Base-by-base conservation (phyloP, 805 yeast species). In the Ogataea glucozyma region DNA sequence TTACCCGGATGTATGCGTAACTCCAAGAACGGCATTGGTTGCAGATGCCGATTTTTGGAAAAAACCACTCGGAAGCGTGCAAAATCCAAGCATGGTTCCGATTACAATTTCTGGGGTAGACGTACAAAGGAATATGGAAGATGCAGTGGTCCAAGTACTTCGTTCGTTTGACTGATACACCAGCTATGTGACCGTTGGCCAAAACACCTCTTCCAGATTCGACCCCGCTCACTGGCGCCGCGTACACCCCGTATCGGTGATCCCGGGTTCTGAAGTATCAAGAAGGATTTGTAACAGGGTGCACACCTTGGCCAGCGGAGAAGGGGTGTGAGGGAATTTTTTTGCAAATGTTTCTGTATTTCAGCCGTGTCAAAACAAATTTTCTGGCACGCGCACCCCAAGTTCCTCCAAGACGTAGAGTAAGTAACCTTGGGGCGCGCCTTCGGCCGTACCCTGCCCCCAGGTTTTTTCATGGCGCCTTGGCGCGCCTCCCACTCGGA, bases 1-100 rank as follows among this genome's bases (percentile, higher is more conserved):
- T 30, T 30, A 29, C 41, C 34, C 41, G 41, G 41, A 13, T 7
- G 7, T n/a, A 10, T 10, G 26, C 4, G 30, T 48, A 49, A 49
- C 43, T 34, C 44, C 47, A 44, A 38, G 33, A 41, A 24, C 50
- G 50, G 53, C 34, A 49, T 49, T 49, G 53, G 53, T 41, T 41
- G 23, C 18, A 46, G 44, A 41, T 38, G 29, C 38, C 38, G 38
- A n/a, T n/a, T n/a, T n/a, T n/a, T 16, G 21, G 20, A 22, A 22
- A 23, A 34, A 34, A 34, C 38, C 38, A 24, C 27, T 23, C 38
- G 20, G 22, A 17, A 14, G 29, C 13, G 21, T 20, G n/a, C 13
- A 24, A 23, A 21, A n/a, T n/a, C 26, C 12, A 34, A 34, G 38
- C 38, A 23, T 6, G 22, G n/a, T n/a, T n/a, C n/a, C 7, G 18